Evolutionary conservation across 2,329 filamentous ascomycete genomes (phyloP), one percentile per base, ranked within the genome.

Genomic region (Verticillium longisporum): DNA sequence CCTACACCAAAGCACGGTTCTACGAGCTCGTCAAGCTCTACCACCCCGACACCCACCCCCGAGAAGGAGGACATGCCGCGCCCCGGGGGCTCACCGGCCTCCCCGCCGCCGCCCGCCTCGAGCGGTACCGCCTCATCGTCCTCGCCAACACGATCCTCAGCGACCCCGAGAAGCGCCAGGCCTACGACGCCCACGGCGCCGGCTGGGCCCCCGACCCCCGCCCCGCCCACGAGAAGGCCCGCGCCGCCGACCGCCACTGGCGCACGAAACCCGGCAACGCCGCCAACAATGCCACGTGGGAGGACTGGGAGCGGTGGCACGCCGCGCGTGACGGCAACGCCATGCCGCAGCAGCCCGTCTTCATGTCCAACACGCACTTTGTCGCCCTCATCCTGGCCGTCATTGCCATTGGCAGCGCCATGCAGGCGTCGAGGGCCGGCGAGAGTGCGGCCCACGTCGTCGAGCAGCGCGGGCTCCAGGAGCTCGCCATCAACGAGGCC

Each of bases 11-110:
- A 75, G 77, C 82, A 54, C 86, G 86, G 62, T 99, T 92, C 81
- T 95, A 96, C 74, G 84, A 94, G 70, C 85, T 99, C 59, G 95
- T 96, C 62, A 99, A 98, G 78, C 80, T 96, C 56, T 99, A 99
- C 77, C 95, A 99, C 71, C 95, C 95, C 0, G 95, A 99, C 74
- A 85, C 84, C 62, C 79, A 77, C 63, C 41, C 64, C 62, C 64
- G 74, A 78, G 64, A 55, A 55, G 9, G 59, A 57, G 6, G 32
- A 55, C 55, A 57, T 63, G 6, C 32, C 56, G 32, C 41, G 41
- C 41, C n/a, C 6, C 41, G n/a, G 18, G 72, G 70, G 38, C 71
- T 71, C 45, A 75, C 73, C 62, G 68, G 69, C 21, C 41, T 59
- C 13, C 79, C 90, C 0, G 80, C 83, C 21, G 75, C 84, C 32